Evolutionary conservation across 257 asterid species (phyloP), one percentile per base, ranked within the genome.

Genomic region (Jacaranda mimosifolia): DNA sequence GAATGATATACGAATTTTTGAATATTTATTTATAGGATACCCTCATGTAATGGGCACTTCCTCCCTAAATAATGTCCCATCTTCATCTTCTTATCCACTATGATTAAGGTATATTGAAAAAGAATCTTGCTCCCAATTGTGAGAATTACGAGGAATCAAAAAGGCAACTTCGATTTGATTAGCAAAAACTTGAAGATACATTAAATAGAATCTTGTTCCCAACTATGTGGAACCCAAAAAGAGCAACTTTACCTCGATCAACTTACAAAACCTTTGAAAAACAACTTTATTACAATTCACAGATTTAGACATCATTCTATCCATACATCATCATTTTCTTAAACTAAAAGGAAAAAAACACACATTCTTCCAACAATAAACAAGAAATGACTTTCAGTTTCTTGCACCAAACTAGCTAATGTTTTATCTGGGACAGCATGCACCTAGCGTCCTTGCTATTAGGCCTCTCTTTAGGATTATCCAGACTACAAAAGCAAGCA

Each of bases 381-480:
- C 62, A n/a, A 55, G 10, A 55, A 55, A 6, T 13, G 7, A 48
- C 53, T 12, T 48, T 48, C 4, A 26, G 32, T 26, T 80, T 63
- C 74, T 59, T 18, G 42, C 35, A 46, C 18, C 6, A 42, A 42
- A n/a, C n/a, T 11, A 60, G 52, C 76, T 77, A 83, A 74, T 89
- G 92, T 77, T 84, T 84, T 12, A 94, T 91, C 84, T 92, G 98
- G 59, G 88, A 76, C 63, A 94, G 68, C 99, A 94, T 94, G 71
- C 86, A 53, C 81, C 94, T 84, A 6, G 88, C 92, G 26, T 89
- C 93, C 86, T 86, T 94, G 70, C 92, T 88, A 42, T 85, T 84
- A 55, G 98, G 98, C 93, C 98, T 90, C 83, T 91, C 97, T 59
- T 91, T 94, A 0, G 99, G 92, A 76, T 91, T 86, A 6, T 92